Percentiles rank a stretch among this genome's conserved stretches.
Evolutionary conservation across 164 flowering plant genomes (phyloP).

Genomic region (Warburgia ugandensis): DNA sequence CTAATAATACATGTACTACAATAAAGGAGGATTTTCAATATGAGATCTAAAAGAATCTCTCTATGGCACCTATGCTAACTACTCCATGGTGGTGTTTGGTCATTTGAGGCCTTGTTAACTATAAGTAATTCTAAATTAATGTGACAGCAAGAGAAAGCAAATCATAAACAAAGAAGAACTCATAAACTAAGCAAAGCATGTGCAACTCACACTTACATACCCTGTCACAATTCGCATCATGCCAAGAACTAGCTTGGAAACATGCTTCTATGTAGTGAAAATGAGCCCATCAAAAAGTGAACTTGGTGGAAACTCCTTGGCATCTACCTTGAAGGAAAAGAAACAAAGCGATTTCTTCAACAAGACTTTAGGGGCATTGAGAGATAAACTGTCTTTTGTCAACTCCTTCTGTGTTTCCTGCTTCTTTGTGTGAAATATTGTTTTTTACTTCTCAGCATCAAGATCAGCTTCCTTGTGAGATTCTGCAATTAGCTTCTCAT

Average conservation of each 20-base stretch:
- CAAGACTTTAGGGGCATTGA: conserved; percentile 60
- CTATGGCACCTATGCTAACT: no score
- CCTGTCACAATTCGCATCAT: conserved; percentile 73
- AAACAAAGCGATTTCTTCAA: conserved; percentile 94
- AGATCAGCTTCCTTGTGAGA: conserved; percentile 46
- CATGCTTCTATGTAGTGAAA: conserved; percentile 45
- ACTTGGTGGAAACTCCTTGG: conserved; percentile 58
- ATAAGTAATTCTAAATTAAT: no score
- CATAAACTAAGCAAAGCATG: not conserved
- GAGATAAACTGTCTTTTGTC: conserved; percentile 44
- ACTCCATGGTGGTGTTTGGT: no score
- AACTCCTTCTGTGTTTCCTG: conserved; percentile 69
- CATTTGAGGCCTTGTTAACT: no score
- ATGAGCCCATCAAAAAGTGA: conserved; percentile 59
- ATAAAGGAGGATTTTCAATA: no score
- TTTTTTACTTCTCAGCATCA: conserved; percentile 65
- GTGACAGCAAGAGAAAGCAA: no score
- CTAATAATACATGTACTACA: no score
- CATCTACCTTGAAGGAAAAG: conserved; percentile 79
- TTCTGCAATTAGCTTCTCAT: conserved; percentile 35
- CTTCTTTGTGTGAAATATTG: conserved; percentile 47
- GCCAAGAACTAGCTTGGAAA: conserved; percentile 72
- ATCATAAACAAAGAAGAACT: no score
- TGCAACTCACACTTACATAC: conserved; percentile 42
- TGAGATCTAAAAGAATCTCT: no score